Evolutionary conservation across 139 green algal genomes (phyloP), one percentile per base, ranked within the genome.

Genomic region (Raphidocelis subcapitata): DNA sequence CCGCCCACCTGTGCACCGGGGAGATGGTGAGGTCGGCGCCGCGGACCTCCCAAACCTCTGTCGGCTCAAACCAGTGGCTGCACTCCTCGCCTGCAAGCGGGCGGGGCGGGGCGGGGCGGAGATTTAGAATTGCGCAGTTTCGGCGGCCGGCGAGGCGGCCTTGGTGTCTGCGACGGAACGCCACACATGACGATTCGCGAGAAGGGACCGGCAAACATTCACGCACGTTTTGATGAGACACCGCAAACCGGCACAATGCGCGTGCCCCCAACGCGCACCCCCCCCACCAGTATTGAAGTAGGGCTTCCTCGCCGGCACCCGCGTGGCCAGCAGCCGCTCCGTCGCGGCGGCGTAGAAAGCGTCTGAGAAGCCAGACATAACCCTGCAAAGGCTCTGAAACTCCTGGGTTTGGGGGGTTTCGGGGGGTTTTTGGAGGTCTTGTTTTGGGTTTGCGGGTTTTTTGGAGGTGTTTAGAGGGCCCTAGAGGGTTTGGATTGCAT

Each of bases 341-440:
- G 75, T 91, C 0, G 85, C 83, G 14, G 81, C 84, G 1, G n/a
- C 52, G 67, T 97, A 97, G 83, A 97, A 97, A 26, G 74, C 82
- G 67, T 98, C 94, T 2, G 74, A 86, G 84, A 98, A 98, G 33
- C 94, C 94, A 21, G 73, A 90, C 89, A 98, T 98, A 69, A 77
- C 86, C 55, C 92, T 86, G 72, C 91, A 96, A 41, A 94, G 62
- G 8, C 54, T 74, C 83, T 93, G 85, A 23, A 79, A 87, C 28
- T 36, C 55, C 36, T 66, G 52, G n/a, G n/a, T n/a, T n/a, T n/a
- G n/a, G n/a, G n/a, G n/a, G n/a, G n/a, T n/a, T n/a, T n/a, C n/a
- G n/a, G n/a, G n/a, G n/a, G n/a, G n/a, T n/a, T n/a, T n/a, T n/a
- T n/a, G n/a, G n/a, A n/a, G n/a, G n/a, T n/a, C n/a, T n/a, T n/a